These are phyloP conservation scores for Austroboletus eburneus DNA, from an alignment of 768 basidiomycete species.

Conservation along the genomic window DNA sequence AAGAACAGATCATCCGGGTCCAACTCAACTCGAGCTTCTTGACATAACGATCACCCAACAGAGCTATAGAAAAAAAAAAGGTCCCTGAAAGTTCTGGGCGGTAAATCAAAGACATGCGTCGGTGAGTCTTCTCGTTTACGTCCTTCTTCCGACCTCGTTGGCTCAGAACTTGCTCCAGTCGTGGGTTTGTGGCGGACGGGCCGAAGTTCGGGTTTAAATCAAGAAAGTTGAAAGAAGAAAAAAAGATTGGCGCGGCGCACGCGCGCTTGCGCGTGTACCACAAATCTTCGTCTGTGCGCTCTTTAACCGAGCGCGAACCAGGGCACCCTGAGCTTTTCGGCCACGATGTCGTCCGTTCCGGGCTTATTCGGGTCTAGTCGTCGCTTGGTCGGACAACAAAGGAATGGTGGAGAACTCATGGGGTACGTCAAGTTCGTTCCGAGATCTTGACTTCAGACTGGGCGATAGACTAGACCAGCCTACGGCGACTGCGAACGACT, in stretches of 20 bases:
- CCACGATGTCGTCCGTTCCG: background rate
- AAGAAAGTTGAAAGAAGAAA: constrained; percentile 13
- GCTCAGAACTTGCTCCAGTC: background rate
- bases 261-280: constrained; percentile 2
- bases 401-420: constrained; percentile 9
- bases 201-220: constrained; percentile 11
- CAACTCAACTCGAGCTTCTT: no score
- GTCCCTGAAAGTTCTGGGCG: no score
- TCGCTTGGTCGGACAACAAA: constrained; percentile 7
- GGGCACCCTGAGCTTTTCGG: background rate
- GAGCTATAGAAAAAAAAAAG: no score
- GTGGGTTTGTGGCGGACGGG: background rate
- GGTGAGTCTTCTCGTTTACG: constrained; percentile 23
- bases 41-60: background rate
- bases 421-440: background rate
- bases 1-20: no score
- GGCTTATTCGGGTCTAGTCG: background rate
- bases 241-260: background rate
- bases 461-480: no score
- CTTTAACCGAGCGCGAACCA: constrained; percentile 15
- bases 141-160: constrained; percentile 9
- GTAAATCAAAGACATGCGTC: constrained; percentile 22
- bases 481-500: no score
- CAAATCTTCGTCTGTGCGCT: constrained; percentile 1
- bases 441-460: background rate